Conservation (phyloP, 2,329 filamentous ascomycete species). For the Periconia sp. region DNA sequence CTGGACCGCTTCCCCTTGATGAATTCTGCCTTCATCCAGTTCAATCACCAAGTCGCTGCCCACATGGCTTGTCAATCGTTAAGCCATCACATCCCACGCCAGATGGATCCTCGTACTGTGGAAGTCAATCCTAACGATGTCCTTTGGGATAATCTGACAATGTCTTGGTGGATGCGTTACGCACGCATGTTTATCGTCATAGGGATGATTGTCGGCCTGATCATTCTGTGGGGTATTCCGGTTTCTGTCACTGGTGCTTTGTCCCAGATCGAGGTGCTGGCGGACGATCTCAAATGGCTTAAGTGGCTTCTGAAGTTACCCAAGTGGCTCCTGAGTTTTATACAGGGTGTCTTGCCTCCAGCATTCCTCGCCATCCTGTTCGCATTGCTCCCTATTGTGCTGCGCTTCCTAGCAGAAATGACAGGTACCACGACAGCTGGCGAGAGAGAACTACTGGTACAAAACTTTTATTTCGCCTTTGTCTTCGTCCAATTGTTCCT, state of each 20-base stretch:
- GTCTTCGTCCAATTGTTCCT: constrained; percentile 94
- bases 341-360: constrained; percentile 87
- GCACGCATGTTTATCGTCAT: constrained; percentile 69
- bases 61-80: constrained; percentile 97
- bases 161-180: constrained; percentile 92
- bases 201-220: constrained; percentile 68
- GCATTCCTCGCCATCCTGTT: constrained; percentile 75
- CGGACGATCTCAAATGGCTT: constrained; percentile 68
- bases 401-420: constrained; percentile 70
- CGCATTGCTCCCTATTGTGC: constrained; percentile 76
- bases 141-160: constrained; percentile 95
- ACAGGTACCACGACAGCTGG: constrained; percentile 84
- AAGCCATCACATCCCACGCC: constrained; percentile 85
- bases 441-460: constrained; percentile 77
- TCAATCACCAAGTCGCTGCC: constrained; percentile 95
- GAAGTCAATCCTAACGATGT: constrained; percentile 93
- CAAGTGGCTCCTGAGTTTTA: constrained; percentile 61
- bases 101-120: constrained; percentile 90
- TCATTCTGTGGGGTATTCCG: constrained; percentile 87
- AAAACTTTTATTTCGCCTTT: constrained; percentile 91
- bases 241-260: constrained; percentile 85
- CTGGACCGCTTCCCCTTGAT: constrained; percentile 86
- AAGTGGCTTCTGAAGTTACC: constrained; percentile 67
- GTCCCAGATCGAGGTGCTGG: constrained; percentile 73
- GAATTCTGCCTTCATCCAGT: constrained; percentile 97